A percentile compares a stretch with the other conserved stretches of the same genome.
phyloP scores from a whole-genome alignment of 2,329 filamentous ascomycete genomes.

The Apiospora saccharicola region DNA sequence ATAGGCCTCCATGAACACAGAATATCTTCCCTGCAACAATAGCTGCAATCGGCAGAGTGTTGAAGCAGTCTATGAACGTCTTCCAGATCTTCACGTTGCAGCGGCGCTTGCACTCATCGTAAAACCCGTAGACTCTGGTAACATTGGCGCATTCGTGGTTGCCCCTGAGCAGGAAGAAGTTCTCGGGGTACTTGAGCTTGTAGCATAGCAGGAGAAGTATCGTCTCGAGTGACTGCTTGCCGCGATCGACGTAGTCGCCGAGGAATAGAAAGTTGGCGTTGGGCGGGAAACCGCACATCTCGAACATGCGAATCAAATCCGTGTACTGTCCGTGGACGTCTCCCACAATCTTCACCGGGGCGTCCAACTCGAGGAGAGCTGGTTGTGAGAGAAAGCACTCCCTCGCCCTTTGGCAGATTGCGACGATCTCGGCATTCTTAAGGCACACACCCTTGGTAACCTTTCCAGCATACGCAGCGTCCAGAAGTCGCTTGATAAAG shows the following conservation, averaged over 20 bases:
- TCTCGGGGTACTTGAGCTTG: slow-evolving; percentile 96
- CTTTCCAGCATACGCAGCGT: slow-evolving; percentile 95
- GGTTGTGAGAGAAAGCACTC: slow-evolving; percentile 93
- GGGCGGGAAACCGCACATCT: slow-evolving; percentile 97
- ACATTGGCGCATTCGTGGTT: slow-evolving; percentile 98
- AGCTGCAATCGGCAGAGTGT: slow-evolving; percentile 92
- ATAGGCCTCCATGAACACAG: slow-evolving; percentile 94
- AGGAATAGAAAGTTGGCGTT: slow-evolving; percentile 92
- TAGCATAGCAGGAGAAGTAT: slow-evolving; percentile 93
- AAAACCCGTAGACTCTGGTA: slow-evolving; percentile 95
- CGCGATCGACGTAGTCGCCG: slow-evolving; percentile 95
- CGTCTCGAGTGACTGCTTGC: slow-evolving; percentile 94
- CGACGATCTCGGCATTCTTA: slow-evolving; percentile 96
- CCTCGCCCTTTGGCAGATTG: slow-evolving; percentile 87
- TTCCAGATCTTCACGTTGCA: slow-evolving; percentile 99
- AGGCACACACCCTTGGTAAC: slow-evolving; percentile 97
- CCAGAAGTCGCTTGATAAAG: slow-evolving; percentile 92
- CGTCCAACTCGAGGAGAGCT: slow-evolving; percentile 87
- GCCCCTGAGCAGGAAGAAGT: slow-evolving; percentile 93
- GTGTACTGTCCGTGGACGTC: slow-evolving; percentile 98
- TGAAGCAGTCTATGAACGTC: slow-evolving; percentile 96
- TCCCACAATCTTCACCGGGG: slow-evolving; percentile 96
- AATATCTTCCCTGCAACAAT: slow-evolving; percentile 98
- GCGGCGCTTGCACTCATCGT: slow-evolving; percentile 95
- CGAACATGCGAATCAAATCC: slow-evolving; percentile 94